phyloP scores from a whole-genome alignment of 169 alveolate genomes.

The Cryptosporidium viatorum region DNA sequence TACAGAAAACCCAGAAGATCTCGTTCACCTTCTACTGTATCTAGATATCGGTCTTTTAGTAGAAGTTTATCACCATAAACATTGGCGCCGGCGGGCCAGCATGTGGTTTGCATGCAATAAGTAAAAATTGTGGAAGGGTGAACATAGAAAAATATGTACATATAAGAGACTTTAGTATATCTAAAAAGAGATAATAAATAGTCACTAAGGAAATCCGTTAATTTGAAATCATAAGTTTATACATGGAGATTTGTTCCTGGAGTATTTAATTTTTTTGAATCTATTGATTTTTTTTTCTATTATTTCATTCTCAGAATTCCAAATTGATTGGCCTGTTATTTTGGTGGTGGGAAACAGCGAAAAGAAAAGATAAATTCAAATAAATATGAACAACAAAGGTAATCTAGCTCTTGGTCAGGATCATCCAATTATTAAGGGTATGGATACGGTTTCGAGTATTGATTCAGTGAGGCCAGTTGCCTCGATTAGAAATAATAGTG shows the following conservation, averaged over 20 bases:
- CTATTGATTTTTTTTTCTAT: not conserved
- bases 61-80: conserved; percentile 42
- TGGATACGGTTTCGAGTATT: not conserved
- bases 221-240: not conserved
- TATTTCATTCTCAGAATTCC: too few relatives aligned
- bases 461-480: not conserved
- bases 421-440: not conserved
- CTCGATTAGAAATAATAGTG: not conserved
- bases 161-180: not conserved
- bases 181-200: conserved; percentile 14
- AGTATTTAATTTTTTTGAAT: not conserved
- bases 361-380: too few relatives aligned
- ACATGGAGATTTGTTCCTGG: not conserved
- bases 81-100: conserved; percentile 51
- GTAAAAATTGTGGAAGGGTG: conserved; percentile 31
- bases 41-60: conserved; percentile 72
- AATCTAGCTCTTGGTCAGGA: not conserved
- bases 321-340: not conserved
- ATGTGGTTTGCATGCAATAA: conserved; percentile 70
- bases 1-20: conserved; percentile 49
- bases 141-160: not conserved
- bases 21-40: conserved; percentile 70
- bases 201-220: not conserved
- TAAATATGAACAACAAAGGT: too few relatives aligned
- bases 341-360: not conserved